Conservation (phyloP, 1,284 basidiomycete genomes). For the Ustilago hordei region DNA sequence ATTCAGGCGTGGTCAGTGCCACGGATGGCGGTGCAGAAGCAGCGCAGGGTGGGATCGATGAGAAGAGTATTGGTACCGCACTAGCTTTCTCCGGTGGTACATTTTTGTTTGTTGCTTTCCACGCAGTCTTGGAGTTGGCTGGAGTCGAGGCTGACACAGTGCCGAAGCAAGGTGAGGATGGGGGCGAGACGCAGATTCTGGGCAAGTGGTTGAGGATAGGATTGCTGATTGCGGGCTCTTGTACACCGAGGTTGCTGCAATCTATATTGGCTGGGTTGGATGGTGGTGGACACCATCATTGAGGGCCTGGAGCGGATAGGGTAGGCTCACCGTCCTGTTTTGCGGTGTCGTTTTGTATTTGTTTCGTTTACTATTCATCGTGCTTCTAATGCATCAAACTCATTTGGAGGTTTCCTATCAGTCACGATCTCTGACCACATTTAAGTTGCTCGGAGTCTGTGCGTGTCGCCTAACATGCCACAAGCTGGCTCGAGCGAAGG, state of each 20-base stretch:
- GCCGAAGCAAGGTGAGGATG: slow-evolving; percentile 6
- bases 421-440: not conserved
- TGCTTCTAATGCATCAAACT: not conserved
- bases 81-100: slow-evolving; percentile 89
- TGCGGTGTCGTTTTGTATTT: slow-evolving; percentile 23
- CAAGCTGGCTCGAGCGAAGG: too few relatives aligned
- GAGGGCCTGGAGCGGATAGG: not conserved
- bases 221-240: slow-evolving; percentile 30
- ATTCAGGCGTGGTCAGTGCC: slow-evolving; percentile 2
- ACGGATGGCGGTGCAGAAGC: not conserved
- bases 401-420: not conserved
- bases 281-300: slow-evolving; percentile 27
- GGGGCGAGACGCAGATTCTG: slow-evolving; percentile 31
- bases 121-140: slow-evolving; percentile 65
- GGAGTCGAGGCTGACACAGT: slow-evolving; percentile 39
- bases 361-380: slow-evolving; percentile 6
- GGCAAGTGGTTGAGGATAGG: slow-evolving; percentile 38
- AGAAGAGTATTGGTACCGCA: slow-evolving; percentile 75
- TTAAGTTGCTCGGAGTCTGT: too few relatives aligned
- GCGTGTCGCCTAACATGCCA: too few relatives aligned
- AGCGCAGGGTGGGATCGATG: slow-evolving; percentile 32
- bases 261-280: slow-evolving; percentile 19
- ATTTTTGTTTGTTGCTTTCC: slow-evolving; percentile 91
- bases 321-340: not conserved
- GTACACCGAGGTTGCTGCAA: slow-evolving; percentile 40